These are phyloP conservation scores for Pisolithus microcarpus DNA, from an alignment of 768 basidiomycete genomes.

Conservation along the genomic window DNA sequence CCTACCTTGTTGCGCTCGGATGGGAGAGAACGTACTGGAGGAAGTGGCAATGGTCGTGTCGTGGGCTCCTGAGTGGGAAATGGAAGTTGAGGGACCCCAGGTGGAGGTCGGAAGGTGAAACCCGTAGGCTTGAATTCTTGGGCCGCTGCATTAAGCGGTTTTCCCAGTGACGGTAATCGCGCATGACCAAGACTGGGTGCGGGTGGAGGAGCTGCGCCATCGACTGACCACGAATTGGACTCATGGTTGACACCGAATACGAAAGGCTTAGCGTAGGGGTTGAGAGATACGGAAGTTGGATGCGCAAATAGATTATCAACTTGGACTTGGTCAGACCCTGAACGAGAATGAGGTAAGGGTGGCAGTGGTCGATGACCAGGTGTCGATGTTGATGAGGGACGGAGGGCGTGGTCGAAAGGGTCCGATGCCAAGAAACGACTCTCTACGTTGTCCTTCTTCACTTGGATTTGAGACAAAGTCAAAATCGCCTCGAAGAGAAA, in stretches of 20 bases:
- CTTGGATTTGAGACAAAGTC: slow-evolving; percentile 85
- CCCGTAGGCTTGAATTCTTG: slow-evolving; percentile 72
- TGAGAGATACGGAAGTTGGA: slow-evolving; percentile 36
- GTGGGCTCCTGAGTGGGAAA: slow-evolving; percentile 25
- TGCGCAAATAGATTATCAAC: slow-evolving; percentile 13
- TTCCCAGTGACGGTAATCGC: slow-evolving; percentile 45
- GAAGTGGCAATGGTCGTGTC: too few relatives aligned
- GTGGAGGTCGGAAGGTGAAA: slow-evolving; percentile 73
- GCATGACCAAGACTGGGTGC: slow-evolving; percentile 33
- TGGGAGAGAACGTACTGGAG: too few relatives aligned
- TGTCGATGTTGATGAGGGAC: too few relatives aligned
- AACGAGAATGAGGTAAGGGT: slow-evolving; percentile 57
- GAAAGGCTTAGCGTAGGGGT: slow-evolving; percentile 80
- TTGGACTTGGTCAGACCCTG: slow-evolving; percentile 36
- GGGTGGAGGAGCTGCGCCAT: slow-evolving; percentile 24
- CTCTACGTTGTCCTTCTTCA: slow-evolving; percentile 51
- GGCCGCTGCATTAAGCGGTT: slow-evolving; percentile 72
- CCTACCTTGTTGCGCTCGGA: too few relatives aligned
- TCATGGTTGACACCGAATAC: slow-evolving; percentile 53
- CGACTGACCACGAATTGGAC: slow-evolving; percentile 30
- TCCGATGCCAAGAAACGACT: slow-evolving; percentile 41
- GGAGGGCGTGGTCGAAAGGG: slow-evolving; percentile 38
- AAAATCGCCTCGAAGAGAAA: slow-evolving; percentile 41
- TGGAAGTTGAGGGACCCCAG: slow-evolving; percentile 53
- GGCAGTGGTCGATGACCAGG: slow-evolving; percentile 47